Conservation (phyloP, 192 early-diverging fungal species). For the Rhizophagus clarus region DNA sequence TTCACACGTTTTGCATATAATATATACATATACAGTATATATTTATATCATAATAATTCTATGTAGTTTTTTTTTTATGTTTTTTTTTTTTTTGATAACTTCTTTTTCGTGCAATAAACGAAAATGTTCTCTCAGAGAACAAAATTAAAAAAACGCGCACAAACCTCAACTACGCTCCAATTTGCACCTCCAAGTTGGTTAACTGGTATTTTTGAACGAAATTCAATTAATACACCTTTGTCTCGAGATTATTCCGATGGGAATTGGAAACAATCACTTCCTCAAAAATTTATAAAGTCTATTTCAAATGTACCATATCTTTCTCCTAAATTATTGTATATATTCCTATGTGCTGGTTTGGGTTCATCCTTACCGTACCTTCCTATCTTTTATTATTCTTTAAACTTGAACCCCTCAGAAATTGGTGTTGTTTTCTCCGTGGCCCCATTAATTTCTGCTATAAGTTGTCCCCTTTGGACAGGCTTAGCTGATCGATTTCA, state of each 20-base stretch:
- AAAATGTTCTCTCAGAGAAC: background rate
- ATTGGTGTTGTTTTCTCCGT: conserved; percentile 32
- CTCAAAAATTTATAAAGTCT: background rate
- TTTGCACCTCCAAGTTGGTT: conserved; percentile 28
- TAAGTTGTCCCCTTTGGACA: conserved; percentile 52
- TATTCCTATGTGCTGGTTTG: conserved; percentile 32
- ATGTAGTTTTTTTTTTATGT: too few relatives aligned
- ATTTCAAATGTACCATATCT: conserved; percentile 15
- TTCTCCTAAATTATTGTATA: conserved; percentile 37
- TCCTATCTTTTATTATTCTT: conserved; percentile 35
- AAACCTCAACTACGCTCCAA: conserved; percentile 22
- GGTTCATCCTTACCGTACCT: conserved; percentile 37
- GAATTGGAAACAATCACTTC: background rate
- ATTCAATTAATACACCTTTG: background rate
- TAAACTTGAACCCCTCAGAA: conserved; percentile 36
- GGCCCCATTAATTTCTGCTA: conserved; percentile 51
- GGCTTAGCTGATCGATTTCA: conserved; percentile 47
- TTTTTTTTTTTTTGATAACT: background rate
- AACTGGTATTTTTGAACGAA: background rate
- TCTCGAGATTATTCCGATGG: background rate
- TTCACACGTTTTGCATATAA: too few relatives aligned
- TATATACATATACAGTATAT: too few relatives aligned
- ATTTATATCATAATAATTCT: too few relatives aligned
- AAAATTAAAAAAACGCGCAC: background rate
- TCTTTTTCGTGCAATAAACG: background rate